Conservation (phyloP, 2,329 filamentous ascomycete genomes). For the Rosellinia necatrix region DNA sequence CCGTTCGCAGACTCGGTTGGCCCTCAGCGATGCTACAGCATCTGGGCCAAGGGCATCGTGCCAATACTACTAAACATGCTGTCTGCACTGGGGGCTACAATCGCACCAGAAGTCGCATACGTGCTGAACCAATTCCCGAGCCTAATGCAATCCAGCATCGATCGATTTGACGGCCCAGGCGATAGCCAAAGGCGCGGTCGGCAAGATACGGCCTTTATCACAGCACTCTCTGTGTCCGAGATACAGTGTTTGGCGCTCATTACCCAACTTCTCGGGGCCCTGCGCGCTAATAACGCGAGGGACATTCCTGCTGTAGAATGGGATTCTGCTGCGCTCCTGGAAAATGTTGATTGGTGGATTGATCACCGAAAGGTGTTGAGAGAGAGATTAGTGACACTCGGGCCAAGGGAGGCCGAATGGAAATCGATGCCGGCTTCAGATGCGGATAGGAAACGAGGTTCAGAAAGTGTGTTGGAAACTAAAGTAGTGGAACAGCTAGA, state of each 20-base stretch:
- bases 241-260: constrained; percentile 79
- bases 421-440: constrained; percentile 44
- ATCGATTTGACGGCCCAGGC: constrained; percentile 68
- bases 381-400: constrained; percentile 74
- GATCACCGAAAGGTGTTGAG: constrained; percentile 70
- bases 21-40: constrained; percentile 76
- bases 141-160: constrained; percentile 73
- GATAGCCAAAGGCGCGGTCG: constrained; percentile 58
- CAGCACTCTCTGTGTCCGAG: constrained; percentile 75
- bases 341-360: constrained; percentile 84
- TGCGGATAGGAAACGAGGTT: constrained; percentile 45
- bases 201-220: constrained; percentile 61
- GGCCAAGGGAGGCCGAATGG: constrained; percentile 72
- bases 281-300: constrained; percentile 68
- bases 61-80: constrained; percentile 89
- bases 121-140: constrained; percentile 90
- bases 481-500: constrained; percentile 74
- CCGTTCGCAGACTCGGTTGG: constrained; percentile 76
- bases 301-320: constrained; percentile 76
- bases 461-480: constrained; percentile 73
- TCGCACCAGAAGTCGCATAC: constrained; percentile 81
- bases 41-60: constrained; percentile 88
- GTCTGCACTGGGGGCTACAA: constrained; percentile 76
- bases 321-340: constrained; percentile 72
- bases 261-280: constrained; percentile 70